Conservation (phyloP, 1,139 yeast species). For the Nakaseomyces glabratus region DNA sequence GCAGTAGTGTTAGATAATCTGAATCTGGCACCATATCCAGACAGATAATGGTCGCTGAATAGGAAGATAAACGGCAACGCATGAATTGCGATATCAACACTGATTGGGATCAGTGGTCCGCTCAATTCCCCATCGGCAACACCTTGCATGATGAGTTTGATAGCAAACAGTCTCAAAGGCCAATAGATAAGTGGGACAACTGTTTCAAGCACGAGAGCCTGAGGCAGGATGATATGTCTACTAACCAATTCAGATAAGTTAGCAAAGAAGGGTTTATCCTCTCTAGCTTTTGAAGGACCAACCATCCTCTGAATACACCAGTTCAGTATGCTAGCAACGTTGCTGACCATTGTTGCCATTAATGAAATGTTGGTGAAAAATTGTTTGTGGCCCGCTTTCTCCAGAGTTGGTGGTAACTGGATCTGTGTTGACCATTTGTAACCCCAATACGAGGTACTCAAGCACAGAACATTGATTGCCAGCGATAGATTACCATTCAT, state of each 20-base stretch:
- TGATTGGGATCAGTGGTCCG: slow-evolving; percentile 36
- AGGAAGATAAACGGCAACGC: slow-evolving; percentile 47
- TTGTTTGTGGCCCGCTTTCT: slow-evolving; percentile 55
- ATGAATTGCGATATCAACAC: slow-evolving; percentile 50
- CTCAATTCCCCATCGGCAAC: neutral
- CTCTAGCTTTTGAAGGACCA: neutral
- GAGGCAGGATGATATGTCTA: slow-evolving; percentile 31
- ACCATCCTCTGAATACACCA: slow-evolving; percentile 13
- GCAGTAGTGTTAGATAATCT: slow-evolving; percentile 31
- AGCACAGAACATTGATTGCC: slow-evolving; percentile 20
- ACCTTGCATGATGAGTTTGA: slow-evolving; percentile 34
- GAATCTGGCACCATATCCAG: slow-evolving; percentile 40
- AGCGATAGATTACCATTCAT: slow-evolving; percentile 13
- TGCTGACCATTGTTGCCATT: slow-evolving; percentile 37
- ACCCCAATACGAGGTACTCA: slow-evolving; percentile 26
- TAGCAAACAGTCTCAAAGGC: slow-evolving; percentile 49
- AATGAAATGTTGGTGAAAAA: slow-evolving; percentile 58
- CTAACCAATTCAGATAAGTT: slow-evolving; percentile 11
- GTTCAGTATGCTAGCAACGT: slow-evolving; percentile 17
- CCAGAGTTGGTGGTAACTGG: slow-evolving; percentile 41
- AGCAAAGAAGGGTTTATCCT: slow-evolving; percentile 1
- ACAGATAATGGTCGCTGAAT: slow-evolving; percentile 42
- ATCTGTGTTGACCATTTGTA: slow-evolving; percentile 22
- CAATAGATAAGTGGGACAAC: slow-evolving; percentile 57
- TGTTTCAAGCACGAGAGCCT: slow-evolving; percentile 48